Conservation (phyloP, 2,329 filamentous ascomycete species). For the Metarhizium brunneum region DNA sequence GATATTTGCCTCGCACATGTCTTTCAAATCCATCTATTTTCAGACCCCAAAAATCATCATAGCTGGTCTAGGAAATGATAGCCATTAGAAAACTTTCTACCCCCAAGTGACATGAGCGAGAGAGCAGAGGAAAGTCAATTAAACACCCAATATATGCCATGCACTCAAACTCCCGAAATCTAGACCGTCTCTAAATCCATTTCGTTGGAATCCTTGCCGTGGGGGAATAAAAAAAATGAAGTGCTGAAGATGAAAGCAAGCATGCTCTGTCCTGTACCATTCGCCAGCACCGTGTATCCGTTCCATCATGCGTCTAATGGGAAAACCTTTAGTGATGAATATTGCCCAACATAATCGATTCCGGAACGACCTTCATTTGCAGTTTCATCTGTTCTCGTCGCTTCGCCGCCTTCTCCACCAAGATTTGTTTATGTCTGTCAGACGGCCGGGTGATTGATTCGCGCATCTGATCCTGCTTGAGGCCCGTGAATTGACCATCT, state of each 20-base stretch:
- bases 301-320: neutral
- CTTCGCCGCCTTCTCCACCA: slow-evolving; percentile 4
- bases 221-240: neutral
- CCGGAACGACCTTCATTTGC: neutral
- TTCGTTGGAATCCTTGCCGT: neutral
- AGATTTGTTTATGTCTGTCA: slow-evolving; percentile 1
- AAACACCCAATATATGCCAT: too few relatives aligned
- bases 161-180: too few relatives aligned
- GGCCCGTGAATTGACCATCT: slow-evolving; percentile 11
- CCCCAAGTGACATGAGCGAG: too few relatives aligned
- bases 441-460: slow-evolving; percentile 2
- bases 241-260: neutral
- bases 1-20: too few relatives aligned
- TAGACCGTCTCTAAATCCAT: neutral
- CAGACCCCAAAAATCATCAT: too few relatives aligned
- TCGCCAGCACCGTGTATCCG: neutral
- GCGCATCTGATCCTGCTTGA: slow-evolving; percentile 14
- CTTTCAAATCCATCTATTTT: too few relatives aligned
- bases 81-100: too few relatives aligned
- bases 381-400: neutral
- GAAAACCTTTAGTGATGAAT: neutral
- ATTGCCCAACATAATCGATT: neutral
- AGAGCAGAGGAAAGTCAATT: too few relatives aligned
- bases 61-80: too few relatives aligned
- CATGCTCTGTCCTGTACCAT: neutral